phyloP scores from a whole-genome alignment of 225 moss, liverwort and hornwort species.

The Climacium dendroides region DNA sequence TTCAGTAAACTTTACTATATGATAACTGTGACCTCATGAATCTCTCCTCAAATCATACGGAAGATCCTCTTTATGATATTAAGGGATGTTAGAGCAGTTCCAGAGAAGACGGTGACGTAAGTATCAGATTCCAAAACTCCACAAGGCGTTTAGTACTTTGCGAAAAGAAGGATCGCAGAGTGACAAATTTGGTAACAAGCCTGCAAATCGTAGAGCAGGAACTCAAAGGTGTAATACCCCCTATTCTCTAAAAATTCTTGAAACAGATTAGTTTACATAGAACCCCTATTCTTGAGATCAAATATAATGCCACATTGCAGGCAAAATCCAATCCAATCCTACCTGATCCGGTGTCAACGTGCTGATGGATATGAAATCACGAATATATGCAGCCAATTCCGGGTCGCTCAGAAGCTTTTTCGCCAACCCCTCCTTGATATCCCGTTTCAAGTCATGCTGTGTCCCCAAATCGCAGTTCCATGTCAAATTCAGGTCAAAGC shows the following conservation, averaged over 20 bases:
- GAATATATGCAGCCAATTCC: conserved; percentile 21
- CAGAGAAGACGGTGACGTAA: not conserved
- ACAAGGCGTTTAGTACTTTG: not conserved
- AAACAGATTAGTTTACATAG: not conserved
- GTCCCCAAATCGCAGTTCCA: not conserved
- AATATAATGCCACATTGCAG: not conserved
- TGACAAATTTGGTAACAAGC: not conserved
- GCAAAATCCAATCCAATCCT: not conserved
- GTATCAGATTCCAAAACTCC: not conserved
- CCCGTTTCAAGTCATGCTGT: conserved; percentile 34
- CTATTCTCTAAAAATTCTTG: not conserved
- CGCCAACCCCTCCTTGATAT: conserved; percentile 28
- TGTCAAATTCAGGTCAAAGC: not conserved
- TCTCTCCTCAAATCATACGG: not conserved
- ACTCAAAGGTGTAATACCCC: not conserved
- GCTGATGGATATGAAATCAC: conserved; percentile 25
- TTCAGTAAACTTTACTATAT: not conserved
- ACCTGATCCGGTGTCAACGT: conserved; percentile 42
- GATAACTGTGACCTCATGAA: not conserved
- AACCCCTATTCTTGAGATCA: not conserved
- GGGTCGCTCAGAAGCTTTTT: conserved; percentile 44
- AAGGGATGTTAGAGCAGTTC: too few relatives aligned
- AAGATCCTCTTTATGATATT: not conserved
- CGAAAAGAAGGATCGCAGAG: not conserved
- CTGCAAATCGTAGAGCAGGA: not conserved